Percentiles rank a stretch among this genome's conserved stretches.
phyloP scores from a whole-genome alignment of 805 yeast genomes.

The Metschnikowia similis region DNA sequence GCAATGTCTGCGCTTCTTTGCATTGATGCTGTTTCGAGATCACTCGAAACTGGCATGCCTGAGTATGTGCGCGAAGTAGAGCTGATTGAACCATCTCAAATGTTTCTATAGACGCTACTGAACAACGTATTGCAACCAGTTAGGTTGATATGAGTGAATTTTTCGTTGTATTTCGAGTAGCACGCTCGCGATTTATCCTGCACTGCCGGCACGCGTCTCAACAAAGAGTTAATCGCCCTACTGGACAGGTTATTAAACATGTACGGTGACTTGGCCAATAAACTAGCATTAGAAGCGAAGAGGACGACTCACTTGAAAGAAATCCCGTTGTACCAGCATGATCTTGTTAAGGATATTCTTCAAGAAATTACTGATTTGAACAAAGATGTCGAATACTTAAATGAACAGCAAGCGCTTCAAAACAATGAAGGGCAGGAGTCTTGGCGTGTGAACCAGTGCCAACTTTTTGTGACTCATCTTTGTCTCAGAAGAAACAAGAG shows the following conservation, averaged over 20 bases:
- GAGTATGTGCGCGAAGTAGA: constrained; percentile 24
- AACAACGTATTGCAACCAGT: too few relatives aligned
- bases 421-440: constrained; percentile 28
- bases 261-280: constrained; percentile 88
- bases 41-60: constrained; percentile 33
- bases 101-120: not conserved
- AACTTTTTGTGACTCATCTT: constrained; percentile 63
- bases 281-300: constrained; percentile 81
- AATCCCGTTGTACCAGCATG: constrained; percentile 69
- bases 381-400: constrained; percentile 49
- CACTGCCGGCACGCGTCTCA: not conserved
- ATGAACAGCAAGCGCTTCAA: constrained; percentile 25
- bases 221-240: not conserved
- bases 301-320: constrained; percentile 62
- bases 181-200: not conserved
- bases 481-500: constrained; percentile 87
- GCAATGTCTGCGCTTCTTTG: constrained; percentile 36
- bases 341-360: constrained; percentile 61
- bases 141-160: not conserved
- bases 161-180: not conserved
- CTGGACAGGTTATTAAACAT: constrained; percentile 32
- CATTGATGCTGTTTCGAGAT: constrained; percentile 31
- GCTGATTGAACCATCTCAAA: constrained; percentile 12
- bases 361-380: constrained; percentile 68
- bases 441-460: constrained; percentile 54